Base-by-base conservation (phyloP, 345 rosid species). In the Linum tenue region DNA sequence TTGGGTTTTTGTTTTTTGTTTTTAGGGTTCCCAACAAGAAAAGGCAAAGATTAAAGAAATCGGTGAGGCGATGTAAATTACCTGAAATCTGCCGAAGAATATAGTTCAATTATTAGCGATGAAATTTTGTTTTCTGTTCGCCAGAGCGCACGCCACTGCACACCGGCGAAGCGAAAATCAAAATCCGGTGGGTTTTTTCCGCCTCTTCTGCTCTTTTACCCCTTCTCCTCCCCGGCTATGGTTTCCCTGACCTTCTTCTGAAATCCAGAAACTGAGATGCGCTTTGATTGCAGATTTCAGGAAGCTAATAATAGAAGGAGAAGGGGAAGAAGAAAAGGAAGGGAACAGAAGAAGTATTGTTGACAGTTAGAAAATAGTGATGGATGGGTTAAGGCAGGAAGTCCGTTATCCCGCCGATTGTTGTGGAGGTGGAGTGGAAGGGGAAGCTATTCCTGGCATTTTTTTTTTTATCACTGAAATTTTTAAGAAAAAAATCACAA, bases 111-210 rank as follows among this genome's bases (percentile, higher is more conserved):
- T 48, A 3, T 12, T 48, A 22, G 31, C 31, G 31, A 22, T 22
- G 31, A 9, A 48, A 48, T 48, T 48, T 15, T 15, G 9, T 41
- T 15, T 48, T 48, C 14, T 48, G 9, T 15, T 15, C 53, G 53
- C 53, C 53, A 48, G 53, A 48, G 53, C 53, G 53, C 53, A 9
- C 53, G 53, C 53, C 53, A 48, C 53, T 48, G 53, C 53, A 48
- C 53, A 48, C 53, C 53, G 53, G 53, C 53, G 53, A 48, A 48
- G 53, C 9, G 53, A 48, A 43, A 48, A 22, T 22, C 53, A 9
- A 15, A 48, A 9, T 48, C 53, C 53, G 53, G 53, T 15, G 14
- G 12, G 5, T 48, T 48, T 15, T 9, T 10, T 10, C 3, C 9
- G 53, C 53, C 14, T 48, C 10, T 15, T 10, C 53, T 48, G 53